Evolutionary conservation across 139 green algal species (phyloP), one percentile per base, ranked within the genome.

Genomic region (Chlamydomonas incerta): DNA sequence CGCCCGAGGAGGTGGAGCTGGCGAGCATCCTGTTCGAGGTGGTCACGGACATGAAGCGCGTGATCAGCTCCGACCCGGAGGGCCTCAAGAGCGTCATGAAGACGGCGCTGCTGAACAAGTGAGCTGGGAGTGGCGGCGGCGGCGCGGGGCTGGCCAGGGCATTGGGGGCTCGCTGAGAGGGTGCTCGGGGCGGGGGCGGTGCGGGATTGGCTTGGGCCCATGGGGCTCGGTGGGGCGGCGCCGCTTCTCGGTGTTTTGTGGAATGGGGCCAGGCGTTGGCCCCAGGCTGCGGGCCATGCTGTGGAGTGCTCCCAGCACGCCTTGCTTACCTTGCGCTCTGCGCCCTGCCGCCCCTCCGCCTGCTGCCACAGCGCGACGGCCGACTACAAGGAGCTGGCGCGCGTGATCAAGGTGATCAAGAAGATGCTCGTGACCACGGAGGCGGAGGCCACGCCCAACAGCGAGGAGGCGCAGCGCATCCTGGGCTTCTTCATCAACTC

Each of bases 401-500:
- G 70, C 26, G 87, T 88, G 31, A 83, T 90, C 65, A 71, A 72
- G 5, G 86, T 90, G 35, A 86, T 92, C 84, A 92, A 92, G 82
- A 76, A 77, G 69, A 92, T 92, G 89, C 75, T 92, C 0, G 31
- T 89, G 20, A 82, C 89, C 37, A 90, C 89, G 8, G 77, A 86
- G 37, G 85, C 89, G 8, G 85, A 92, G 82, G 86, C 89, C 31
- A 93, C 94, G 62, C 95, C 95, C 20, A 80, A 83, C 26, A 88
- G 86, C 73, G 89, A 94, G 68, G 95, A 97, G 87, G 92, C 93
- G 65, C 91, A 93, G 87, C 91, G 94, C 75, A 87, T 95, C 41
- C 90, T 97, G 52, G 91, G 91, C 67, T 96, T 95, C 81, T 97
- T 97, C 81, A 88, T 95, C 71, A 94, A 92, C 81, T 92, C 80